phyloP scores from a whole-genome alignment of 148 eudicot genomes.

The Chenopodium berlandieri region DNA sequence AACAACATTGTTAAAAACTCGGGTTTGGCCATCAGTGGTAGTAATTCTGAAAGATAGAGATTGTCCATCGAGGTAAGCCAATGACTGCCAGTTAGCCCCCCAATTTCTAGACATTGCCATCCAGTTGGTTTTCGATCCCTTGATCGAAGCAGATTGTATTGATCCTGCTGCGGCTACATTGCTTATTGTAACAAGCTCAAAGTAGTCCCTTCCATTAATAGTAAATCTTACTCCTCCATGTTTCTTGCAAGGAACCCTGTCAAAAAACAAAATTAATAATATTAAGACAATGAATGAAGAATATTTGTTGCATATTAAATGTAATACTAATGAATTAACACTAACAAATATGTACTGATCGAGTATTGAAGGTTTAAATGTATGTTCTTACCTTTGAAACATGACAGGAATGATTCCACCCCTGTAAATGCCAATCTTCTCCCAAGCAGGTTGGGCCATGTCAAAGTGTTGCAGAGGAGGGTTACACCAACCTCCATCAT shows the following conservation, averaged over 20 bases:
- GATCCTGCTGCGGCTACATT: slow-evolving; percentile 83
- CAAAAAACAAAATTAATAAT: neutral
- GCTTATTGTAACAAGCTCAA: slow-evolving; percentile 69
- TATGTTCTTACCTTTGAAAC: slow-evolving; percentile 53
- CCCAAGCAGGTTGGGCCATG: slow-evolving; percentile 99
- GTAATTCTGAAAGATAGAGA: slow-evolving; percentile 69
- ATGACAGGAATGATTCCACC: slow-evolving; percentile 86
- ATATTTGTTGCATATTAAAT: too few relatives aligned
- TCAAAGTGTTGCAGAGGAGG: slow-evolving; percentile 66
- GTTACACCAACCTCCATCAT: slow-evolving; percentile 51
- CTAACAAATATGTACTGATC: too few relatives aligned
- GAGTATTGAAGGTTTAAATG: neutral
- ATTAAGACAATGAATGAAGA: neutral
- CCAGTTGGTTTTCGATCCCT: slow-evolving; percentile 74
- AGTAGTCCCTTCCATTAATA: slow-evolving; percentile 73
- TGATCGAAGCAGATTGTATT: slow-evolving; percentile 53
- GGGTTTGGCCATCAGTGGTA: slow-evolving; percentile 55
- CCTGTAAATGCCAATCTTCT: slow-evolving; percentile 73
- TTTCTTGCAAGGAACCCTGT: slow-evolving; percentile 77
- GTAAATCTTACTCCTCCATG: slow-evolving; percentile 86
- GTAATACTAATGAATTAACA: too few relatives aligned
- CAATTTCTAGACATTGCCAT: slow-evolving; percentile 76
- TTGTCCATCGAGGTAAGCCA: slow-evolving; percentile 60
- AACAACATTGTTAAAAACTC: slow-evolving; percentile 37
- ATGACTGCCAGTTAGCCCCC: slow-evolving; percentile 97